A percentile compares a stretch with the other conserved stretches of the same genome.
Conservation (phyloP, 1,284 basidiomycete genomes). For the Trametes hirsuta region DNA sequence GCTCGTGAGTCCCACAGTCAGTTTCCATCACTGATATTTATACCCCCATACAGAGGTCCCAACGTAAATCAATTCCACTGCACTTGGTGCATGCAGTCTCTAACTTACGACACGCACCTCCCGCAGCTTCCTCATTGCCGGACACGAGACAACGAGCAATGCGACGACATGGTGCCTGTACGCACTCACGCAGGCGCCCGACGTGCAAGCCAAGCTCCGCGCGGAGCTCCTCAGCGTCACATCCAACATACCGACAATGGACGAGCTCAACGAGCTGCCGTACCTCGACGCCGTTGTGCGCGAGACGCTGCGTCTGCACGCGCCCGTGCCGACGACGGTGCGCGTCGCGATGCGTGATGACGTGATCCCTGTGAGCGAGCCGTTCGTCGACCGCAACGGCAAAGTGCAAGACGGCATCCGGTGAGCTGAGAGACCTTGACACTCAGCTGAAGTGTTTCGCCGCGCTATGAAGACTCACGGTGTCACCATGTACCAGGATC, state of each 20-base stretch:
- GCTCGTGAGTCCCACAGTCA: constrained; percentile 46
- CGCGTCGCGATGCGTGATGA: constrained; percentile 59
- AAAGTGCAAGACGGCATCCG: constrained; percentile 29
- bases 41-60: constrained; percentile 1
- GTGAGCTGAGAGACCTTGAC: constrained; percentile 19
- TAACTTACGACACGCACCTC: constrained; percentile 32
- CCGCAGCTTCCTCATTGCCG: constrained; percentile 21
- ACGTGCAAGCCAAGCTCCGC: constrained; percentile 68
- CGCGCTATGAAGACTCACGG: too few species aligned
- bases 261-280: constrained; percentile 46
- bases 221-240: constrained; percentile 58
- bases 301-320: constrained; percentile 69
- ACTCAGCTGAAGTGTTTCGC: constrained; percentile 12
- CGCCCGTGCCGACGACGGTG: constrained; percentile 60
- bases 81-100: constrained; percentile 48
- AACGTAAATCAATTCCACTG: not conserved
- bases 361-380: constrained; percentile 36
- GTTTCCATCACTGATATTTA: not conserved
- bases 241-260: constrained; percentile 48
- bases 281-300: constrained; percentile 65
- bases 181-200: constrained; percentile 56
- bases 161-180: constrained; percentile 64
- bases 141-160: constrained; percentile 65
- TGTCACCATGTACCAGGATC: constrained; percentile 24
- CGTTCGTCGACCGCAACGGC: constrained; percentile 36